Base-by-base conservation (phyloP, 2,329 filamentous ascomycete genomes). In the Tolypocladium amazonense region DNA sequence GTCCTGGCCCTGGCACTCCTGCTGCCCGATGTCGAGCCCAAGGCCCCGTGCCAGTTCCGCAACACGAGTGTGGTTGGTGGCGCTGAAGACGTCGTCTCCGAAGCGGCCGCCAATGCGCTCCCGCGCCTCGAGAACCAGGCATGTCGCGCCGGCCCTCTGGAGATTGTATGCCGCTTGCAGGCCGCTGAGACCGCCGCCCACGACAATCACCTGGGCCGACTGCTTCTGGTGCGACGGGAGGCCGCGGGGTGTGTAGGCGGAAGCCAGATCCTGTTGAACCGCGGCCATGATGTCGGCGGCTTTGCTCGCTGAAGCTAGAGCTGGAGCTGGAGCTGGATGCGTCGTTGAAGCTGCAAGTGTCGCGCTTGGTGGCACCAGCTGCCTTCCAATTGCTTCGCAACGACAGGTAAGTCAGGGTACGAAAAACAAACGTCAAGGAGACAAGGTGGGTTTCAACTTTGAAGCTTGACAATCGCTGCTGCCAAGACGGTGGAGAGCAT, bases 181-280 rank as follows among this genome's bases (percentile, higher is more conserved):
- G 41, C 68, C 68, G 54, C 65, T 64, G 50, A 67, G 62, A 41
- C 66, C 61, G 39, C 61, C 67, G 20, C 67, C 67, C 37, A 69
- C 62, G 50, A 69, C 61, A 30, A 69, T 62, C 37, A 69, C 66
- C 52, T 68, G 60, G 33, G 65, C 64, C 5, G 63, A 66, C 41
- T 47, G 47, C 47, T 56, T 43, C 15, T 50, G 57, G 50, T 14
- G 56, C 12, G 54, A 37, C 57, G 27, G 30, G 54, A 59, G 25
- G 52, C 45, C 52, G 38, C 60, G 59, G 57, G 54, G 56, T 38
- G 58, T 56, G 33, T 27, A 25, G 25, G 9, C 11, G 35, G 23
- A 54, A 35, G 43, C 6, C 27, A 37, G 4, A 12, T 43, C 27
- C 33, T 52, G 39, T 8, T n/a, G 47, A 45, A 38, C 58, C 25